A percentile compares a stretch with the other conserved stretches of the same genome.
Conservation (phyloP, 2,329 filamentous ascomycete species). For the Hypoxylon sp. region DNA sequence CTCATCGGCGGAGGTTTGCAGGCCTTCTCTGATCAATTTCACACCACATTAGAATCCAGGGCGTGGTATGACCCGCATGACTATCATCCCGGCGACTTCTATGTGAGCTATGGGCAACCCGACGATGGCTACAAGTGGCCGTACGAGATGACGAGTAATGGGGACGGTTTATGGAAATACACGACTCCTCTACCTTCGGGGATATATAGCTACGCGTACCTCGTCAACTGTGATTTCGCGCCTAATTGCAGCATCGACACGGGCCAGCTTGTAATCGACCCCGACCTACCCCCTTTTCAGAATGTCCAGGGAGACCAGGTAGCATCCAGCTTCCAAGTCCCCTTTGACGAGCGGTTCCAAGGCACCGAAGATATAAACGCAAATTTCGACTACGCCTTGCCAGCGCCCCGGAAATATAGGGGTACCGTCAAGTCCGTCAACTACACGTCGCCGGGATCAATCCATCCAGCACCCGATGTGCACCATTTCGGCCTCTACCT, state of each 20-base stretch:
- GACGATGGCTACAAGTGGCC: conserved; percentile 45
- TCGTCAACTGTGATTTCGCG: conserved; percentile 50
- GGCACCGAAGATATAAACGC: conserved; percentile 37
- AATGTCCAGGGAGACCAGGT: conserved; percentile 51
- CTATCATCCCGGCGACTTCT: conserved; percentile 52
- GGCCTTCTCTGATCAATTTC: conserved; percentile 51
- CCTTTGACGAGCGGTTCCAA: conserved; percentile 50
- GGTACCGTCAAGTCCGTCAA: conserved; percentile 50
- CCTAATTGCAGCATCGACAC: conserved; percentile 50
- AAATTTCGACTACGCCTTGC: conserved; percentile 49
- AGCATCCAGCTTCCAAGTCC: conserved; percentile 51
- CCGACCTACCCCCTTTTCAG: conserved; percentile 49
- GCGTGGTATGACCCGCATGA: conserved; percentile 50
- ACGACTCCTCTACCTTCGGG: conserved; percentile 51
- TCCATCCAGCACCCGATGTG: conserved; percentile 51
- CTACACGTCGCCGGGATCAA: conserved; percentile 52
- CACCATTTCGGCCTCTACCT: conserved; percentile 51
- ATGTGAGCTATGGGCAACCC: conserved; percentile 39
- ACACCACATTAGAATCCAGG: conserved; percentile 45
- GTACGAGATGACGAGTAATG: conserved; percentile 48
- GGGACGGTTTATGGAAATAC: conserved; percentile 49
- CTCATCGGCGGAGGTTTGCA: conserved; percentile 50
- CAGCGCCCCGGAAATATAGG: conserved; percentile 40
- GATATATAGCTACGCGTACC: conserved; percentile 51
- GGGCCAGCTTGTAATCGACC: conserved; percentile 52